Base-by-base conservation (phyloP, 2,329 filamentous ascomycete genomes). In the Onygena corvina region DNA sequence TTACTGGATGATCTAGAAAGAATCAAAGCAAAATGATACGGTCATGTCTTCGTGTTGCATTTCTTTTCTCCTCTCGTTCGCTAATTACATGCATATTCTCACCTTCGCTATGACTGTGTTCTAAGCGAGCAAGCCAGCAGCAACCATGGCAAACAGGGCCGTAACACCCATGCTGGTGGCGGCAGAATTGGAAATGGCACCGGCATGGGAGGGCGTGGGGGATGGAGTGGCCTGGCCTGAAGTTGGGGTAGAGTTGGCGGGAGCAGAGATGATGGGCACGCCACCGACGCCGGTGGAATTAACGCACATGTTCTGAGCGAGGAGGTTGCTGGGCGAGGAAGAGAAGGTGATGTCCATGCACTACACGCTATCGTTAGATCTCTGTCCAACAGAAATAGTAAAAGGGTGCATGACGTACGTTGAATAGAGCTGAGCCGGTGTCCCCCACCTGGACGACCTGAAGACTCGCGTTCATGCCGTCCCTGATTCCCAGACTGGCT, bases 291-390 rank as follows among this genome's bases (percentile, higher is more conserved):
- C 64, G 1, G 67, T 71, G 0, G 58, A 58, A 46, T 71, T 71
- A 34, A 58, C 51, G 56, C 69, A 71, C 47, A 62, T 48, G 21
- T 65, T 61, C 25, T 61, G 60, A 4, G 58, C 46, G 14, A 70
- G 64, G 11, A 67, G 54, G 8, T 38, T 38, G 16, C 11, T 61
- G 53, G 1, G 68, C 67, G 4, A 64, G 3, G 61, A 53, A 45
- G 64, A 64, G 61, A 71, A 70, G 21, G 61, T 63, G 46, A 71
- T 67, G 52, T 71, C 69, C 12, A 68, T 67, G 56, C 69, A 71
- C 68, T 71, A 35, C 12, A 53, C 23, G 20, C 27, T 27, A 44
- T 18, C 20, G 11, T 30, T 14, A 36, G 12, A 5, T 40, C 16
- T 40, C 11, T 40, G 7, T 40, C 16, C 6, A n/a, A n/a, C 4